Evolutionary conservation across 192 early-diverging fungal genomes (phyloP), one percentile per base, ranked within the genome.

Genomic region (Globomyces pollinis-pini): DNA sequence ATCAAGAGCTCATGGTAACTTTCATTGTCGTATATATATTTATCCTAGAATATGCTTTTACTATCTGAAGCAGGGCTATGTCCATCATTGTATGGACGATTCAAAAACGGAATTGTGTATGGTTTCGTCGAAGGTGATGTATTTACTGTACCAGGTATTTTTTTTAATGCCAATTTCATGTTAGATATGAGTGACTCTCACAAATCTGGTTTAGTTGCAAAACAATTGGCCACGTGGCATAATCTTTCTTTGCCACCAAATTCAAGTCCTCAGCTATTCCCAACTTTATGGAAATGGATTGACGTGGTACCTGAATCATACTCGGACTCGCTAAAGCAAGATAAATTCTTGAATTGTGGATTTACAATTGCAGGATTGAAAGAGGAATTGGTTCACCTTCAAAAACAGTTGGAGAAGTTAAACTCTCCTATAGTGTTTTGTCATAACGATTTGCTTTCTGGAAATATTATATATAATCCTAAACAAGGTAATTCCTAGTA

Each of bases 71-170:
- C 79, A 36, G 81, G 82, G 33, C 66, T 93, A 59, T 79, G 83
- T 36, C 91, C 91, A 31, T 83, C 84, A 18, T 64, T 95, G 0
- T 88, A 91, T 65, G 91, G 85, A 16, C 78, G 85, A 23, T 95
- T 98, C 68, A 66, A 75, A n/a, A 95, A 95, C 70, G 94, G 94
- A 3, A 64, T 98, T 1, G 84, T 94, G 20, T 95, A 98, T 68
- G 94, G 94, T 2, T 98, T 70, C 53, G 80, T 93, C 21, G 72
- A 81, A 7, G 91, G 93, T 3, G 71, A 70, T 8, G 84, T 87
- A 0, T 84, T 86, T 57, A 70, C 74, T 47, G 82, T 86, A 18
- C 70, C 80, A 1, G n/a, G n/a, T n/a, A n/a, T n/a, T n/a, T n/a
- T n/a, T n/a, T n/a, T n/a, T n/a, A n/a, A n/a, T n/a, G n/a, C n/a